Conservation (phyloP, 225 moss, liverwort and hornwort species). For the Anthoceros angustus region DNA sequence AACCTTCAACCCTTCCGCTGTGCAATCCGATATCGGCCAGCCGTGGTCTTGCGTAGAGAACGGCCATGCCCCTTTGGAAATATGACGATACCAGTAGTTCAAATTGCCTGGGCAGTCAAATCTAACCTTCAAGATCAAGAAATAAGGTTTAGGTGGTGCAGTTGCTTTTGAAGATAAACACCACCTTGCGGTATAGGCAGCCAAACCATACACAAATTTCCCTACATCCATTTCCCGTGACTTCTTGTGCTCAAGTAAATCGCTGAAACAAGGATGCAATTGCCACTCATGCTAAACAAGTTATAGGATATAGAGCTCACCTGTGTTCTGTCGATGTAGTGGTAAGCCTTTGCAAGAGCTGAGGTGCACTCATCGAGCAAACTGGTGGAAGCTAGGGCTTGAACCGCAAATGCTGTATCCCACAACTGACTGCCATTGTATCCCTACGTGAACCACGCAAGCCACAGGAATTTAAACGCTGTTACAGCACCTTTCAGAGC, state of each 20-base stretch:
- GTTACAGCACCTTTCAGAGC: neutral
- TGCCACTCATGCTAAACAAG: neutral
- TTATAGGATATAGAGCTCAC: constrained; percentile 12
- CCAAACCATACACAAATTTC: constrained; percentile 5
- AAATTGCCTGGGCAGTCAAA: constrained; percentile 50
- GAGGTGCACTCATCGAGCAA: constrained; percentile 44
- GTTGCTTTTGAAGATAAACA: neutral
- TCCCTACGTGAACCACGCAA: constrained; percentile 35
- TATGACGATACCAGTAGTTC: constrained; percentile 63
- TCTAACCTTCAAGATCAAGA: constrained; percentile 41
- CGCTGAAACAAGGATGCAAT: neutral
- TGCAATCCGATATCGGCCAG: constrained; percentile 96
- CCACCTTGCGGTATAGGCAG: constrained; percentile 1
- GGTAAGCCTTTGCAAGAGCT: constrained; percentile 66
- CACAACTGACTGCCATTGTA: constrained; percentile 91
- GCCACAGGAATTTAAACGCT: constrained; percentile 3
- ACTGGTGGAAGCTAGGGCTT: constrained; percentile 57
- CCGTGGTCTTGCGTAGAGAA: constrained; percentile 81
- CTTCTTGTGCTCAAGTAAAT: neutral
- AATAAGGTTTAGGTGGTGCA: neutral
- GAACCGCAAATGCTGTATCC: constrained; percentile 80
- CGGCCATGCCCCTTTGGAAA: constrained; percentile 89
- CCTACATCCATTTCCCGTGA: no score
- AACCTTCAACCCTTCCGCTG: constrained; percentile 79
- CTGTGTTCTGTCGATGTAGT: constrained; percentile 47